Evolutionary conservation across 495 filamentous ascomycete genomes (phyloP), one percentile per base, ranked within the genome.

Genomic region (Lasiosphaeria miniovina): DNA sequence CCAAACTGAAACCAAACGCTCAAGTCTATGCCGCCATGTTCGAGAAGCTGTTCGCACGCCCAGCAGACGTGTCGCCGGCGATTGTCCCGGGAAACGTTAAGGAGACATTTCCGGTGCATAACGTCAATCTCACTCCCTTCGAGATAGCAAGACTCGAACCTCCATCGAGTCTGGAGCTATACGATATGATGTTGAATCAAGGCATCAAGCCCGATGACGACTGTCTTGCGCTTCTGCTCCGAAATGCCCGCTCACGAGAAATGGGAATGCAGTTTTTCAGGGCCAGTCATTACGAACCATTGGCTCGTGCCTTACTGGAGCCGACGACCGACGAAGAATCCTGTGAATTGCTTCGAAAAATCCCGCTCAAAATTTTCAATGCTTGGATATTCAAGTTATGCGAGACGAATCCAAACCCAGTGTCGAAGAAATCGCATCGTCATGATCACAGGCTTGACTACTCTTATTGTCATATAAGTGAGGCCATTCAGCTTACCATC

Each of bases 11-110:
- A 17, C 75, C 75, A 0, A 66, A 65, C 38, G 15, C 58, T n/a
- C 59, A 65, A 24, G 70, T 76, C 11, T 80, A 80, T 52, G 70
- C 64, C 5, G 73, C 74, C 46, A 78, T 81, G 75, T 79, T 81
- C 34, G 55, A 68, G 34, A 81, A 80, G 60, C 61, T 80, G 12
- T 69, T 64, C 49, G 69, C 73, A 8, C 55, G 31, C 1, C 57
- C 59, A 2, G 55, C 66, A 10, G 31, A 36, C 33, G 32, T 46
- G 6, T 43, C 58, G 11, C 61, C 66, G 3, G 57, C 35, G 17
- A 51, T 69, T 4, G 58, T 76, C 11, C 76, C 77, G 12, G 78
- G 78, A 4, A 77, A 79, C 35, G 49, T 59, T 24, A 63, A 65
- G 40, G 70, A 73, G 52, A 65, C 57, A 9, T 75, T 78, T 33